Evolutionary conservation across 768 basidiomycete genomes (phyloP).

Genomic region (Lactarius quietus): DNA sequence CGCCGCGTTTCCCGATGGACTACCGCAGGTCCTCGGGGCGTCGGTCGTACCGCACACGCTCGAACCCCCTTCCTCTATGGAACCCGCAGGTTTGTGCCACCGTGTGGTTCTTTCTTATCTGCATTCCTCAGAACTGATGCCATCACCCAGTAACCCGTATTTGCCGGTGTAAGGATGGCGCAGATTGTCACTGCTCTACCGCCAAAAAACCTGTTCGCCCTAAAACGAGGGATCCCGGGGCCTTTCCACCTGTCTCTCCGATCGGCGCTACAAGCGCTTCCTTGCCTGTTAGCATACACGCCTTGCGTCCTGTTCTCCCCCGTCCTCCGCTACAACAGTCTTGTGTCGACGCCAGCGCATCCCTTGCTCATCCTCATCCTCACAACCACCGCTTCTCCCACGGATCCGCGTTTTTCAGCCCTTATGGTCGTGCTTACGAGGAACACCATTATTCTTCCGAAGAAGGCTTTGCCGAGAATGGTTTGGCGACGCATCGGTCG

Average conservation of each 20-base stretch:
- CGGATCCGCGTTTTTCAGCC: conserved; percentile 54
- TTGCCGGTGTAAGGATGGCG: conserved; percentile 36
- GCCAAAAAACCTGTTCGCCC: conserved; percentile 10
- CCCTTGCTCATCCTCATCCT: conserved; percentile 35
- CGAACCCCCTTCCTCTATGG: conserved; percentile 57
- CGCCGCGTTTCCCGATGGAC: conserved; percentile 79
- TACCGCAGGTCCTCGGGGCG: conserved; percentile 66
- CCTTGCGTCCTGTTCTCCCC: conserved; percentile 65
- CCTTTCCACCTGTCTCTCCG: conserved; percentile 18
- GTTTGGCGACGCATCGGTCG: conserved; percentile 2
- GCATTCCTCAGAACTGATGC: too few species aligned
- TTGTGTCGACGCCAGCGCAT: conserved; percentile 44
- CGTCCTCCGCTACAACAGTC: conserved; percentile 39
- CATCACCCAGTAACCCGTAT: conserved; percentile 19
- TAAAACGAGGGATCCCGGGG: conserved; percentile 7
- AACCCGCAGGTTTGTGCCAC: conserved; percentile 41
- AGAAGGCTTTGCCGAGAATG: conserved; percentile 14
- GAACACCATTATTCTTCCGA: conserved; percentile 45
- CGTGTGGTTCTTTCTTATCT: not conserved
- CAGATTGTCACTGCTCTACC: conserved; percentile 19
- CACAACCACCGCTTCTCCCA: conserved; percentile 37
- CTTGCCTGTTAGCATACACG: conserved; percentile 23
- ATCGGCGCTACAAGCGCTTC: conserved; percentile 20
- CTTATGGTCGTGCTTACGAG: conserved; percentile 61
- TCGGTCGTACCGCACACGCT: conserved; percentile 46